Evolutionary conservation across 257 asterid genomes (phyloP), one percentile per base, ranked within the genome.

Genomic region (Solanum bukasovii): DNA sequence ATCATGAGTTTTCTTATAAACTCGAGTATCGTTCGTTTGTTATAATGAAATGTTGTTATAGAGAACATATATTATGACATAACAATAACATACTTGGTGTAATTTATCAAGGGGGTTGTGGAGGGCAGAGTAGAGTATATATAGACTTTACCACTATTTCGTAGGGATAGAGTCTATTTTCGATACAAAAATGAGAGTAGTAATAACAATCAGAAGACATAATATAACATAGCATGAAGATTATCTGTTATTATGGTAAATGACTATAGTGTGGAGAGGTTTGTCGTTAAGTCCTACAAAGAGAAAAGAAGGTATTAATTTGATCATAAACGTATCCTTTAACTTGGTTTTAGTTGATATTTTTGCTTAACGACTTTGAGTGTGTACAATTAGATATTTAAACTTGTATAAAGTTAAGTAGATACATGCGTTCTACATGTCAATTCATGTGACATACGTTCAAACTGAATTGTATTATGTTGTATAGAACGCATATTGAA

Each of bases 331-430:
- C 2, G n/a, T 56, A 56, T 20, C 2, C 0, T 7, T 56, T 20
- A 59, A 59, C 2, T 61, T 61, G 1, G 3, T 21, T 21, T 61
- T 61, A 61, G 68, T 0, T 59, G 27, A 61, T 21, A 61, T 61
- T 61, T 61, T 21, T 61, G 68, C 5, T 21, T 3, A 7, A 1
- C 2, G n/a, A 21, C 10, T 61, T 61, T 61, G 5, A 61, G 5
- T 21, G 5, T 61, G 13, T 0, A 8, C 0, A 8, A 61, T 7
- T 3, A 8, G 1, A 61, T 1, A 0, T 0, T 61, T 61, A 21
- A 59, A 61, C 1, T 61, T 61, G 0, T 21, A 8, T 61, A 21
- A 59, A 21, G 0, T 3, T 59, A 21, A 21, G 5, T 8, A 61
- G 68, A 21, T 1, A 8, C 0, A 3, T 4, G 13, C 0, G 6